Percentiles rank a stretch among this genome's conserved stretches.
These are phyloP conservation scores for Clathrospora elynae DNA, from an alignment of 2,329 filamentous ascomycete species.

Conservation along the genomic window DNA sequence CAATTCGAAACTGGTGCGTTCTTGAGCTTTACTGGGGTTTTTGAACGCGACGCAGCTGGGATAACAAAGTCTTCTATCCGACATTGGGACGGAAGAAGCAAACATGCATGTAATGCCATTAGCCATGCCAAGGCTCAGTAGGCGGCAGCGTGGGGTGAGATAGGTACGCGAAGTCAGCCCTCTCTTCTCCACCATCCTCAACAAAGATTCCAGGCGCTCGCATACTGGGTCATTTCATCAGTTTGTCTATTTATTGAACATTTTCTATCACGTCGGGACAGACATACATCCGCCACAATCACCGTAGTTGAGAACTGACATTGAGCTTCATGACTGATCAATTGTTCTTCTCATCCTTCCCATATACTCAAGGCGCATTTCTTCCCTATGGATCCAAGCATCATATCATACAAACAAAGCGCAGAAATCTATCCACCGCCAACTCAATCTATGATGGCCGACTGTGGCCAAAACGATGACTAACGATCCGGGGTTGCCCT, in stretches of 20 bases:
- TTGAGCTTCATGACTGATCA: no score
- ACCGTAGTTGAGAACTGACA: no score
- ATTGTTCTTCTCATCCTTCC: no score
- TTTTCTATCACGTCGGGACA: not conserved
- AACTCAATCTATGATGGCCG: conserved; percentile 7
- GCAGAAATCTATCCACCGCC: conserved; percentile 3
- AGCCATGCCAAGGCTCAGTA: conserved; percentile 26
- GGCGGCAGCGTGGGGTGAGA: conserved; percentile 26
- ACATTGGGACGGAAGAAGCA: conserved; percentile 12
- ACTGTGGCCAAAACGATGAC: not conserved
- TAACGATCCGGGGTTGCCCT: conserved; percentile 8
- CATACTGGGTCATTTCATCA: no score
- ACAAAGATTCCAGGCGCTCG: not conserved
- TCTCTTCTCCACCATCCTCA: not conserved
- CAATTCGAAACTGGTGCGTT: no score
- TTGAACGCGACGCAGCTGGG: conserved; percentile 5
- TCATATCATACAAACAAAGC: conserved; percentile 7
- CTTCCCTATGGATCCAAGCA: no score
- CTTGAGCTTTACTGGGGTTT: not conserved
- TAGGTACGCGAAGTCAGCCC: not conserved
- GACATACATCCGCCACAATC: no score
- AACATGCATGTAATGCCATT: conserved; percentile 28
- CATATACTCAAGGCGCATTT: no score
- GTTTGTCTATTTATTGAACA: no score
- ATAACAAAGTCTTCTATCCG: conserved; percentile 2